Evolutionary conservation across 495 filamentous ascomycete species (phyloP), one percentile per base, ranked within the genome.

Genomic region (Beverwykella pulmonaria): DNA sequence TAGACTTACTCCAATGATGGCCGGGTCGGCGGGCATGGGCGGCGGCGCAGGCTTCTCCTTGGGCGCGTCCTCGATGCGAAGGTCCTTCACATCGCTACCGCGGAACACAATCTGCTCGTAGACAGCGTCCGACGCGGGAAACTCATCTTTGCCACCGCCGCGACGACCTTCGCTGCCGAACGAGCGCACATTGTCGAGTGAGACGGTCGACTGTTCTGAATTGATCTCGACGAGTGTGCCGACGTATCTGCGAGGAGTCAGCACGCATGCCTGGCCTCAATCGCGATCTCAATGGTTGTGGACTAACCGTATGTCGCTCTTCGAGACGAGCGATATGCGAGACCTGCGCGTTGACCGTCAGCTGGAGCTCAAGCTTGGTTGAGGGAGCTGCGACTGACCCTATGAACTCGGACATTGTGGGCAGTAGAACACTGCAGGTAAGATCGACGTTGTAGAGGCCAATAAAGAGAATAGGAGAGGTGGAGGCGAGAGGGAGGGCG

Each of bases 91-190:
- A 82, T 99, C 94, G 76, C 92, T 97, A 57, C 95, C 94, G 50
- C 93, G 90, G 76, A 99, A 99, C 64, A 99, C 93, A 72, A 99
- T 97, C 82, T 99, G 98, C 75, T 98, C 95, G 80, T 97, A 99
- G 71, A 97, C 81, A 69, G 88, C 88, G 57, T 90, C 85, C 0
- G 91, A 93, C 7, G 90, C 83, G 23, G 89, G 79, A 44, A 97
- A 87, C 78, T 96, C 92, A 39, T 94, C 89, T 7, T 85, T 83
- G 7, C 89, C 90, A 7, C 89, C 90, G 59, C 87, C 87, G 70
- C 86, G 88, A 55, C 94, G 90, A 44, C 92, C 92, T 81, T 99
- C 94, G 15, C 93, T 97, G 63, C 94, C 94, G 75, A 86, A 94
- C 0, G 93, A 97, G 48, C 86, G 84, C 73, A 99, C 94, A 81